Conservation (phyloP, 169 alveolate genomes). For the Neospora caninum region DNA sequence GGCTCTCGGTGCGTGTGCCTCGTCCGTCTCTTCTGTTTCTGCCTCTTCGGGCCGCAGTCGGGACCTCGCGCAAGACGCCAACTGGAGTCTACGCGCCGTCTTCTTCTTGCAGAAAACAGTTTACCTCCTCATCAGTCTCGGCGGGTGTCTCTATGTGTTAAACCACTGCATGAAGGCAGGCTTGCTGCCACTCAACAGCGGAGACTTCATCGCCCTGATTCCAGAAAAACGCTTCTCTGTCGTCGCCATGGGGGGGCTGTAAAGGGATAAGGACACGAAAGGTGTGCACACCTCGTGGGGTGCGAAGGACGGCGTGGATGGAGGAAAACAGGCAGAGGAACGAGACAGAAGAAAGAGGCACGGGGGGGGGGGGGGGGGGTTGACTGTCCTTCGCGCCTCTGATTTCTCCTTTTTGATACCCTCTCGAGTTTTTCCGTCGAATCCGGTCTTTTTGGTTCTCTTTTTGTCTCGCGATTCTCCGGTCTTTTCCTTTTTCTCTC, state of each 20-base stretch:
- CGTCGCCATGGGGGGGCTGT: background rate
- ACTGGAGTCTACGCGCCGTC: background rate
- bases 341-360: background rate
- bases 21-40: background rate
- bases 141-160: background rate
- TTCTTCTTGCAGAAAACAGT: background rate
- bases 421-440: no score
- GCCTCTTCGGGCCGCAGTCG: background rate
- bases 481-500: no score
- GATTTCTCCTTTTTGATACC: no score
- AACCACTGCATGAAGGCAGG: background rate
- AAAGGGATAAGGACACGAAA: no score
- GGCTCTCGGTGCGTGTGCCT: background rate
- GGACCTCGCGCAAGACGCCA: background rate
- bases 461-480: no score
- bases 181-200: background rate
- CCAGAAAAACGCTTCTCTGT: background rate
- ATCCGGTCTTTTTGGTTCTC: no score
- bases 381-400: no score
- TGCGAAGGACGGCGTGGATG: no score
- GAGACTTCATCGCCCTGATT: slow-evolving; percentile 26
- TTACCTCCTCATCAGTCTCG: slow-evolving; percentile 3
- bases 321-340: background rate
- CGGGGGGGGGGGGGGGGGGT: no score
- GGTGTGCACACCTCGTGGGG: no score